phyloP scores from a whole-genome alignment of 2,329 filamentous ascomycete species.

The Epicoccum sorghinum region DNA sequence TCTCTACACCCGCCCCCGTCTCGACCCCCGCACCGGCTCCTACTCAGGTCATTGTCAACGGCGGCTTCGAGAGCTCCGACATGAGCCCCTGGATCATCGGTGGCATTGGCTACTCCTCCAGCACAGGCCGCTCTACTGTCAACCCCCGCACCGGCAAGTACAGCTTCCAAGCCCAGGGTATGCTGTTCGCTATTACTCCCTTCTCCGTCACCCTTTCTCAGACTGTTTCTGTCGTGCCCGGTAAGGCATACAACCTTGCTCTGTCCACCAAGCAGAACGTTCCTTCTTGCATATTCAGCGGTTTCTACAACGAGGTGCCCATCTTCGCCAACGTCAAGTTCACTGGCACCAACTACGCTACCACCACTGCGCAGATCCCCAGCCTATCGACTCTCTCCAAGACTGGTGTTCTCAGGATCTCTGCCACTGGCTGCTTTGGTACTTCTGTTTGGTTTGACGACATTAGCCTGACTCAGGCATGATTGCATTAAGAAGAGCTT shows the following conservation, averaged over 20 bases:
- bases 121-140: not conserved
- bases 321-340: not conserved
- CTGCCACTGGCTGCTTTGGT: too few relatives aligned
- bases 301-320: not conserved
- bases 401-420: not conserved
- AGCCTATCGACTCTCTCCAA: not conserved
- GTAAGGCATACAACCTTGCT: not conserved
- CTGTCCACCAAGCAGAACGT: not conserved
- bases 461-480: not conserved
- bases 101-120: not conserved
- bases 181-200: not conserved
- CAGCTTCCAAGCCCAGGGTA: not conserved
- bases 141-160: not conserved
- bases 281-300: not conserved
- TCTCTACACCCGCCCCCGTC: not conserved
- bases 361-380: not conserved
- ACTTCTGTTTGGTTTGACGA: not conserved
- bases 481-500: not conserved
- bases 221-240: not conserved
- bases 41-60: too few relatives aligned
- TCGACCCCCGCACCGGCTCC: not conserved
- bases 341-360: not conserved
- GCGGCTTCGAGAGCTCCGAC: too few relatives aligned
- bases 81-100: not conserved
- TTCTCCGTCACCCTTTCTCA: not conserved